Evolutionary conservation across 1,139 yeast species (phyloP).

Genomic region (Yamadazyma sp.): DNA sequence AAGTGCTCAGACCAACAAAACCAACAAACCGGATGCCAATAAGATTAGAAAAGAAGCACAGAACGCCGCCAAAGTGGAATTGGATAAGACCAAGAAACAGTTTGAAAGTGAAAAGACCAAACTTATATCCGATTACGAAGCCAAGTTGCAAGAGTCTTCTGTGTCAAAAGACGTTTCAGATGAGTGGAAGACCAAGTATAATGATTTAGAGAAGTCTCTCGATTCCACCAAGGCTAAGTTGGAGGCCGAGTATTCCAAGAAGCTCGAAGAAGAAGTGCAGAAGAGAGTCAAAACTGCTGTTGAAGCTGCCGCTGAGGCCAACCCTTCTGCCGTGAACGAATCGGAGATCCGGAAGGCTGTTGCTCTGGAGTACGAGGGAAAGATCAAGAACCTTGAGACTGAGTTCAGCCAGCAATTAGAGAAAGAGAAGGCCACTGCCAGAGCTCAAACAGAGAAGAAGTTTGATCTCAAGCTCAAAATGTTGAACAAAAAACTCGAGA

Average conservation of each 20-base stretch:
- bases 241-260: constrained; percentile 20
- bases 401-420: constrained; percentile 31
- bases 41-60: constrained; percentile 12
- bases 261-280: constrained; percentile 17
- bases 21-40: constrained; percentile 1
- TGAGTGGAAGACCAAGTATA: constrained; percentile 15
- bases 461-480: constrained; percentile 42
- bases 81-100: constrained; percentile 14
- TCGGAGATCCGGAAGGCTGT: constrained; percentile 9
- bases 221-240: constrained; percentile 19
- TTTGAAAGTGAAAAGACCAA: constrained; percentile 15
- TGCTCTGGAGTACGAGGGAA: constrained; percentile 18
- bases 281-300: constrained; percentile 13
- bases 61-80: constrained; percentile 14
- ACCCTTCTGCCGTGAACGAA: constrained; percentile 6
- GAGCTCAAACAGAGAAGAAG: constrained; percentile 38
- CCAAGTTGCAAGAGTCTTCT: constrained; percentile 7
- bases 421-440: constrained; percentile 30
- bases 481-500: constrained; percentile 45
- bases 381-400: constrained; percentile 26
- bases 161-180: constrained; percentile 1
- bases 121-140: constrained; percentile 12
- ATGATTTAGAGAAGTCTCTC: constrained; percentile 21
- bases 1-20: not conserved
- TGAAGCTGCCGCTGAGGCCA: not conserved